phyloP scores from a whole-genome alignment of 75 land plant genomes.

The Azolla pinnata region DNA sequence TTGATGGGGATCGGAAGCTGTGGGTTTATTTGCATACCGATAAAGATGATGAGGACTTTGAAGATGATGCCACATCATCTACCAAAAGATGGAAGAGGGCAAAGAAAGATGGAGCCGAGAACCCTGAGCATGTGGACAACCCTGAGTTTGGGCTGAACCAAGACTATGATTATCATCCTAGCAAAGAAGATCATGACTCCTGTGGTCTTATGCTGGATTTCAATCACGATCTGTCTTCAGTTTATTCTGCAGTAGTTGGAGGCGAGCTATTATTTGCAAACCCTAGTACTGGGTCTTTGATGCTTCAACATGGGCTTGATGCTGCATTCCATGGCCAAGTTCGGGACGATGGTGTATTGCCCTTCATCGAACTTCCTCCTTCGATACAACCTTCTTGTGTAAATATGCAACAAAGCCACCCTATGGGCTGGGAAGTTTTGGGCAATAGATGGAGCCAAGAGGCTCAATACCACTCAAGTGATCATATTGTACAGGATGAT shows the following conservation, averaged over 20 bases:
- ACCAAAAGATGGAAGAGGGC: constrained; percentile 96
- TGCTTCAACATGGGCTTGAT: constrained; percentile 35
- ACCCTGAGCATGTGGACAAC: constrained; percentile 4
- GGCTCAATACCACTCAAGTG: background rate
- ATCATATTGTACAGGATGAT: constrained; percentile 7
- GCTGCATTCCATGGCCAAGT: constrained; percentile 22
- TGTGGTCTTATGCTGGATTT: constrained; percentile 33
- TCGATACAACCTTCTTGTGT: constrained; percentile 24
- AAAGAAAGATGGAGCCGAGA: constrained; percentile 62
- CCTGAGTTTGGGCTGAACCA: constrained; percentile 22
- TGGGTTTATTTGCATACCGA: constrained; percentile 96
- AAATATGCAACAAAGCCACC: constrained; percentile 25
- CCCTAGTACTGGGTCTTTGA: constrained; percentile 24
- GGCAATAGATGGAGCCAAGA: constrained; percentile 4
- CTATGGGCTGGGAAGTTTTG: constrained; percentile 53
- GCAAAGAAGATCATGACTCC: constrained; percentile 25
- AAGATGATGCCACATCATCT: constrained; percentile 99
- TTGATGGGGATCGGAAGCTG: constrained; percentile 78
- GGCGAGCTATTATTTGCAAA: constrained; percentile 26
- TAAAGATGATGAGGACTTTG: constrained; percentile 96
- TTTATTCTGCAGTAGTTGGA: constrained; percentile 39
- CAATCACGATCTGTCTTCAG: constrained; percentile 41
- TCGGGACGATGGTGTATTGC: constrained; percentile 30
- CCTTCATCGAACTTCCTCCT: constrained; percentile 31
- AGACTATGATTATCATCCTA: constrained; percentile 33